phyloP scores from a whole-genome alignment of 306 rosid species.

The Calophaca sinica region DNA sequence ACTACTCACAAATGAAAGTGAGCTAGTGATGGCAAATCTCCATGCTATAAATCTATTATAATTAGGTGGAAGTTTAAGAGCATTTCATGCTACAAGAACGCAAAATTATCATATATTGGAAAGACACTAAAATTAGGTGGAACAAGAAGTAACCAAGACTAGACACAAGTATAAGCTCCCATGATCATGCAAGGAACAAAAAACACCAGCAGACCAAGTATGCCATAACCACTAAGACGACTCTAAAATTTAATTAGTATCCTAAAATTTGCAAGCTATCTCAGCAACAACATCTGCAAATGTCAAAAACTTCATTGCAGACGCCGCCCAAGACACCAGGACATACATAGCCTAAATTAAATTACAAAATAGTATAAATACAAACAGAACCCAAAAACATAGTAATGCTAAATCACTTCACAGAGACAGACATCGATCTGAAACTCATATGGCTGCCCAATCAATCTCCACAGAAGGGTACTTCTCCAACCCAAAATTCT shows the following conservation, averaged over 20 bases:
- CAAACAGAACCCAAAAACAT: background rate
- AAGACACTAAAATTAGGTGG: constrained; percentile 10
- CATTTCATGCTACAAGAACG: background rate
- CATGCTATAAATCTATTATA: background rate
- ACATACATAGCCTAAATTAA: constrained; percentile 32
- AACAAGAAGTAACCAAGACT: constrained; percentile 34
- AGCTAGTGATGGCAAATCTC: no score
- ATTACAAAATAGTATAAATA: constrained; percentile 19
- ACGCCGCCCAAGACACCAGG: constrained; percentile 50
- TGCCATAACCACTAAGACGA: constrained; percentile 37
- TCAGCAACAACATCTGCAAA: constrained; percentile 64
- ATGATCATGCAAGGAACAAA: constrained; percentile 62
- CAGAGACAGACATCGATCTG: background rate
- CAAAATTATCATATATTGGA: constrained; percentile 17
- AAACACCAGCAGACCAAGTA: constrained; percentile 60
- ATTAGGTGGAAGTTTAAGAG: background rate
- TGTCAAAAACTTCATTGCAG: constrained; percentile 81
- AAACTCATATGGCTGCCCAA: constrained; percentile 71
- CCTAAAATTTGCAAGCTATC: constrained; percentile 41
- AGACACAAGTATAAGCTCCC: constrained; percentile 40
- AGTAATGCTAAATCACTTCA: constrained; percentile 27
- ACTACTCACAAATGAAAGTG: no score
- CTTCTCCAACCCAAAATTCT: constrained; percentile 71
- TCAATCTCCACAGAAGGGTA: constrained; percentile 91
- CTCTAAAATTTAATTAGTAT: constrained; percentile 5